Conservation (phyloP, 2,329 filamentous ascomycete species). For the Colletotrichum paranaense region DNA sequence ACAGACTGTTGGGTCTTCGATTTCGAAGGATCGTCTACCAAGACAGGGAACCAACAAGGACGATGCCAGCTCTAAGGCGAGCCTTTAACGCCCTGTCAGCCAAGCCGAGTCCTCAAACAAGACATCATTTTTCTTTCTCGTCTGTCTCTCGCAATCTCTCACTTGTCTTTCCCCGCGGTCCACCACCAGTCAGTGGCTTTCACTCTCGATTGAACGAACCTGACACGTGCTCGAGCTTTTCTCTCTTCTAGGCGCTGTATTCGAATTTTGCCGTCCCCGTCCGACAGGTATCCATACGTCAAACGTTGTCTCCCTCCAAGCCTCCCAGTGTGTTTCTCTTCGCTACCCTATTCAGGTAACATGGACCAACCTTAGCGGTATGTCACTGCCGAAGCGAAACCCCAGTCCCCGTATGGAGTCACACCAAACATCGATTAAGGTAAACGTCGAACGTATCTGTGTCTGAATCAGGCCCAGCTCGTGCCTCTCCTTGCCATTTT, state of each 20-base stretch:
- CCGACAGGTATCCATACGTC: not conserved
- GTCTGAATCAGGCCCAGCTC: not conserved
- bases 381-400: not conserved
- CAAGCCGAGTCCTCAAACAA: not conserved
- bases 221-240: conserved; percentile 11
- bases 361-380: not conserved
- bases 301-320: not conserved
- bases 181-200: not conserved
- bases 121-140: not conserved
- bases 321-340: not conserved
- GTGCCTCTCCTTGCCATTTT: not conserved
- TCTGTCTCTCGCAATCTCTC: not conserved
- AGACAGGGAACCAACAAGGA: not conserved
- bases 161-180: not conserved
- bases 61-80: not conserved
- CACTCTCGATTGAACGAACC: conserved; percentile 14
- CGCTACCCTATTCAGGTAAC: conserved; percentile 2
- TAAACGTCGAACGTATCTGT: not conserved
- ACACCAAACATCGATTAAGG: not conserved
- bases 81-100: not conserved
- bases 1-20: not conserved
- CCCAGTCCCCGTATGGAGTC: not conserved
- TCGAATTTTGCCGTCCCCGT: not conserved
- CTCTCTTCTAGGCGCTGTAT: not conserved
- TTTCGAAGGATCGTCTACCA: not conserved